Evolutionary conservation across 2,329 filamentous ascomycete genomes (phyloP).

Genomic region (Fusarium drepaniforme): DNA sequence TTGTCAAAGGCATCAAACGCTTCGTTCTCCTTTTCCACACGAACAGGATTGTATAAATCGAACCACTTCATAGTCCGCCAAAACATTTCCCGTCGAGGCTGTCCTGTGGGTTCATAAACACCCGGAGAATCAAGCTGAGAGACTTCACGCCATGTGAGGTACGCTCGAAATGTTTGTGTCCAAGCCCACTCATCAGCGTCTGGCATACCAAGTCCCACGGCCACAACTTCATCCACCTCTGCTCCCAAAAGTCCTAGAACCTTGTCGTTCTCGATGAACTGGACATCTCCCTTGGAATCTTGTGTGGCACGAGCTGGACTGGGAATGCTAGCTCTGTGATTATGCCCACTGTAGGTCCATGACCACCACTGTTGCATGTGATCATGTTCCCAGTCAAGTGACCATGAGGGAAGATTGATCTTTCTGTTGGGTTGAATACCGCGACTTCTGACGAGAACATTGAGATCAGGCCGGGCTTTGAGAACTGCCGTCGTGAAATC

Average conservation of each 20-base stretch:
- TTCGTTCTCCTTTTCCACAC: background rate
- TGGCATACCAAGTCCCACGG: background rate
- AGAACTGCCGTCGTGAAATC: background rate
- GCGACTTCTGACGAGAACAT: background rate
- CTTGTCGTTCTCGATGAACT: background rate
- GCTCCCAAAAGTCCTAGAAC: background rate
- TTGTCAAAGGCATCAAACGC: background rate
- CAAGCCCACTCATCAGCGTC: background rate
- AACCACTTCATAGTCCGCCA: background rate
- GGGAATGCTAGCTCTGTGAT: background rate
- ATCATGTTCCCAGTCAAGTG: background rate
- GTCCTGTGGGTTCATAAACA: background rate
- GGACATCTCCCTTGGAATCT: background rate
- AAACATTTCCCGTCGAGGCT: background rate
- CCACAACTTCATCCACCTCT: background rate
- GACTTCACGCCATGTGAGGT: background rate
- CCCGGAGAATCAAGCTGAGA: background rate
- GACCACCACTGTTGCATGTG: background rate
- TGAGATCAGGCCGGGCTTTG: background rate
- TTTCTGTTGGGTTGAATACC: background rate
- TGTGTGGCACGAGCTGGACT: background rate
- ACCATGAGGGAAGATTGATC: background rate
- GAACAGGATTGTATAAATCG: background rate
- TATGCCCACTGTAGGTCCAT: background rate
- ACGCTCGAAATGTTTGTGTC: background rate